phyloP scores from a whole-genome alignment of 352 stramenopile species.

The Phytopythium helicoides region DNA sequence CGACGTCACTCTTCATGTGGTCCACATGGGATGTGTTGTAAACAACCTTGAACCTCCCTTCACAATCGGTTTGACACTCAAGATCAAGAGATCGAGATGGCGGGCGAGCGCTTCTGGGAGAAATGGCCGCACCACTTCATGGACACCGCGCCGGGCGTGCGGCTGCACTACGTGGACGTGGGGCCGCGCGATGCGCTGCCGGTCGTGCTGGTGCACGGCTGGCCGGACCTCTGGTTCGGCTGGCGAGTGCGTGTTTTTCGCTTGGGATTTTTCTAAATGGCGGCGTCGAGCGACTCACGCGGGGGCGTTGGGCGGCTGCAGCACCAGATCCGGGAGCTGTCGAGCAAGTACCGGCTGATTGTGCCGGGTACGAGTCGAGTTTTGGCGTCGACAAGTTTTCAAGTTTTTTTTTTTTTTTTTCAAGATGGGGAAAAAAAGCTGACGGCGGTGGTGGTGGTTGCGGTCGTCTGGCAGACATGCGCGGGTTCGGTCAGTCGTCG shows the following conservation, averaged over 20 bases:
- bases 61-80: neutral
- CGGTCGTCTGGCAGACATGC: conserved; percentile 41
- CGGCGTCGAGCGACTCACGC: neutral
- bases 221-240: conserved; percentile 74
- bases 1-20: too few relatives aligned
- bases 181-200: conserved; percentile 43
- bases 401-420: neutral
- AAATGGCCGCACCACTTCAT: conserved; percentile 30
- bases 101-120: conserved; percentile 1
- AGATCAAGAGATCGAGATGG: neutral
- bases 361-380: conserved; percentile 41
- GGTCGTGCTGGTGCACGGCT: conserved; percentile 69
- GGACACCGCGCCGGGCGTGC: conserved; percentile 26
- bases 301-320: conserved; percentile 12
- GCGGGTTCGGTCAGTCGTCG: conserved; percentile 60
- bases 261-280: neutral
- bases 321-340: conserved; percentile 57
- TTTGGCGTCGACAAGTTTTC: conserved; percentile 5
- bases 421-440: too few relatives aligned
- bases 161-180: conserved; percentile 59
- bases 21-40: too few relatives aligned
- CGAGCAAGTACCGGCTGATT: conserved; percentile 47
- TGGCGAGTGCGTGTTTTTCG: conserved; percentile 34
- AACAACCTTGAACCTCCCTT: conserved; percentile 2
- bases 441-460: too few relatives aligned